Conservation (phyloP, 164 flowering plant genomes). For the Piper betle region DNA sequence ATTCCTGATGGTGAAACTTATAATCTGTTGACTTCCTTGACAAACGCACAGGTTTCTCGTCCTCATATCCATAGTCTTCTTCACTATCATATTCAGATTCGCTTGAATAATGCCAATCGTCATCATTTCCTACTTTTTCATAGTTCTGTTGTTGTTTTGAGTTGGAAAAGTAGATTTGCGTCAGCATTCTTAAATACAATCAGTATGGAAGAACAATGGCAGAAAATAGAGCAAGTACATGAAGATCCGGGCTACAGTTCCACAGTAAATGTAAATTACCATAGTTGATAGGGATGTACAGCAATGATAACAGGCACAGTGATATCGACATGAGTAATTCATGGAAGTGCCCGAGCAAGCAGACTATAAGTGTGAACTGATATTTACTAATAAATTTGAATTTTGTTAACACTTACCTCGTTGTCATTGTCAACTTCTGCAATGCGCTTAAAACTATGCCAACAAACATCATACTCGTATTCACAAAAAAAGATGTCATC, state of each 20-base stretch:
- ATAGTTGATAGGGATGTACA: background rate
- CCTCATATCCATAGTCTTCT: conserved; percentile 45
- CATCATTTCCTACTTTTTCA: conserved; percentile 41
- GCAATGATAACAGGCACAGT: background rate
- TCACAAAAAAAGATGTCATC: conserved; percentile 93
- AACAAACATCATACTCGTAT: conserved; percentile 75
- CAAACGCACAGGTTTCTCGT: conserved; percentile 20
- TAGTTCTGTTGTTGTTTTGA: conserved; percentile 23
- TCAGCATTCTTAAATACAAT: background rate
- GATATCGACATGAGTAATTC: too few relatives aligned
- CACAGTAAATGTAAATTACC: background rate
- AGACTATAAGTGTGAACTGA: too few relatives aligned
- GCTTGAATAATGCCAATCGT: conserved; percentile 50
- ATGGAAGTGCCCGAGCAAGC: background rate
- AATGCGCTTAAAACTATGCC: conserved; percentile 90
- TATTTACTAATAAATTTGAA: too few relatives aligned
- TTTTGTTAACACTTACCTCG: conserved; percentile 29
- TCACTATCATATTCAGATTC: conserved; percentile 47
- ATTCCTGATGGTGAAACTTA: conserved; percentile 13
- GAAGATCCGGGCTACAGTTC: background rate
- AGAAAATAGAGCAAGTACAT: background rate
- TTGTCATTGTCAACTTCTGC: conserved; percentile 50
- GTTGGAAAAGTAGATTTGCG: background rate
- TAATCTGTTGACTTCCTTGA: conserved; percentile 18
- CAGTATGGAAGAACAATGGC: background rate